phyloP scores from a whole-genome alignment of 192 early-diverging fungal genomes.

The Piromyces finnis region DNA sequence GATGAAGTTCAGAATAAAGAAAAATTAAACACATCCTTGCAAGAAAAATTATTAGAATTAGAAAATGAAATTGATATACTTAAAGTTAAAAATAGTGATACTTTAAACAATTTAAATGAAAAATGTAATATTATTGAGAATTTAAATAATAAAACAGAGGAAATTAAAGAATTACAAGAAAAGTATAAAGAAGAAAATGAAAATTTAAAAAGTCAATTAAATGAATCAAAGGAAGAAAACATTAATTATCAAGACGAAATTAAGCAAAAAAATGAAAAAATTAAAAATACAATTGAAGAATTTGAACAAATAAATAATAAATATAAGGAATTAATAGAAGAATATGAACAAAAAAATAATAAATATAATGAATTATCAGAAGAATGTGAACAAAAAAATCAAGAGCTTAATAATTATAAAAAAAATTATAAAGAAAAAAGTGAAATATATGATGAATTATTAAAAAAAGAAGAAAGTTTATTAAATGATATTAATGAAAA shows the following conservation, averaged over 20 bases:
- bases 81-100: background rate
- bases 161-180: background rate
- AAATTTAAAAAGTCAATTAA: background rate
- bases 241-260: background rate
- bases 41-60: background rate
- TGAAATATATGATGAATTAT: background rate
- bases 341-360: background rate
- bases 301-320: background rate
- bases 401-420: background rate
- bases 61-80: background rate
- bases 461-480: background rate
- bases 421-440: background rate
- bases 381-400: background rate
- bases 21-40: background rate
- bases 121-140: background rate
- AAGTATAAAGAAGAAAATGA: background rate
- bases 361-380: no score
- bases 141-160: background rate
- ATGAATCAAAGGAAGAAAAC: background rate
- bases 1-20: background rate
- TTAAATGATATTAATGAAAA: background rate
- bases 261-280: background rate
- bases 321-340: background rate
- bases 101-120: background rate
- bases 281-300: background rate